A percentile compares a stretch with the other conserved stretches of the same genome.
Conservation (phyloP, 1,139 yeast species). For the Geotrichum reessii region DNA sequence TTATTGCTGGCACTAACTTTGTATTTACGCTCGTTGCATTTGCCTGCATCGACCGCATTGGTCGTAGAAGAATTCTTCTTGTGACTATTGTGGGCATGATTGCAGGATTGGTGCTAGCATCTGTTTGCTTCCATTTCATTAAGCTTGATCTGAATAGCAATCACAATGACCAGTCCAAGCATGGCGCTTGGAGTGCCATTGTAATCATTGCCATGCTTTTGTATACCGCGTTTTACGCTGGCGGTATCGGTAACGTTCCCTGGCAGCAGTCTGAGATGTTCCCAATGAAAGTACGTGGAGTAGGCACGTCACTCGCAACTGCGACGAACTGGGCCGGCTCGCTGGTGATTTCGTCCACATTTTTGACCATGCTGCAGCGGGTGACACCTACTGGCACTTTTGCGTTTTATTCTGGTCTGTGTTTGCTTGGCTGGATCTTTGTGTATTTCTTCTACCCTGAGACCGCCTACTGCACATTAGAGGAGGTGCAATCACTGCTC, state of each 20-base stretch:
- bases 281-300: slow-evolving; percentile 87
- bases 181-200: slow-evolving; percentile 80
- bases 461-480: slow-evolving; percentile 80
- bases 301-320: slow-evolving; percentile 89
- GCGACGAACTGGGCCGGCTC: slow-evolving; percentile 96
- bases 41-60: slow-evolving; percentile 52
- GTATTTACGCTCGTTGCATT: slow-evolving; percentile 59
- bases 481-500: slow-evolving; percentile 78
- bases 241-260: slow-evolving; percentile 94
- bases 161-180: slow-evolving; percentile 42
- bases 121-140: slow-evolving; percentile 52
- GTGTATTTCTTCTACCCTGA: slow-evolving; percentile 87
- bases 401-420: slow-evolving; percentile 78
- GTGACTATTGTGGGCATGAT: slow-evolving; percentile 46
- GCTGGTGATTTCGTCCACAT: slow-evolving; percentile 80
- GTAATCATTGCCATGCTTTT: slow-evolving; percentile 79
- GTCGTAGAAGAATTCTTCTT: slow-evolving; percentile 56
- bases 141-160: slow-evolving; percentile 45
- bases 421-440: slow-evolving; percentile 62
- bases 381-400: slow-evolving; percentile 95
- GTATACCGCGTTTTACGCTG: slow-evolving; percentile 83
- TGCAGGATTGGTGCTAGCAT: slow-evolving; percentile 32
- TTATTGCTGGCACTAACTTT: slow-evolving; percentile 62
- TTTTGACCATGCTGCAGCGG: slow-evolving; percentile 85
- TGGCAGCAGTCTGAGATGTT: slow-evolving; percentile 97